A percentile compares a stretch with the other conserved stretches of the same genome.
Conservation (phyloP, 2,329 filamentous ascomycete species). For the Phyllosticta citriasiana region DNA sequence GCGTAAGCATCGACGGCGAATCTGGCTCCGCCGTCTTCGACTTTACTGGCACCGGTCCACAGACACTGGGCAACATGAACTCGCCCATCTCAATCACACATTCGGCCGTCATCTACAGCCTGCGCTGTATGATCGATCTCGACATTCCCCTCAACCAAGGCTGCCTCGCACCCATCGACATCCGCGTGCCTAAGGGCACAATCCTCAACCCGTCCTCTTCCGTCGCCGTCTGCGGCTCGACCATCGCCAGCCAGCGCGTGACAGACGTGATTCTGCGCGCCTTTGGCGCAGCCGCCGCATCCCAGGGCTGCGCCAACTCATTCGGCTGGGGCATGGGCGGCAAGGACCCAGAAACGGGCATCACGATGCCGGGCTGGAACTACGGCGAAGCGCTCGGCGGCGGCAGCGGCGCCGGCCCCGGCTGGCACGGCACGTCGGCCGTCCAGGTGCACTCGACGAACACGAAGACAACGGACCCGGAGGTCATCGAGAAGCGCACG, state of each 20-base stretch:
- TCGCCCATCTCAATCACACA: conserved; percentile 27
- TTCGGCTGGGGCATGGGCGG: conserved; percentile 23
- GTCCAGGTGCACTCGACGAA: conserved; percentile 30
- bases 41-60: conserved; percentile 28
- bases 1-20: conserved; percentile 21
- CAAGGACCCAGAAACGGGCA: conserved; percentile 14
- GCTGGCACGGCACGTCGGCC: conserved; percentile 23
- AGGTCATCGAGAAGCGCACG: conserved; percentile 27
- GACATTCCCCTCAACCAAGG: conserved; percentile 34
- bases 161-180: conserved; percentile 27
- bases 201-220: conserved; percentile 25
- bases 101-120: conserved; percentile 30
- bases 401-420: conserved; percentile 23
- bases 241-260: conserved; percentile 15
- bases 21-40: conserved; percentile 29
- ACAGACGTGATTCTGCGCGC: conserved; percentile 17
- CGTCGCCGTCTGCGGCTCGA: conserved; percentile 21
- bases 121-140: conserved; percentile 25
- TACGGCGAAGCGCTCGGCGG: conserved; percentile 29
- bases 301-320: conserved; percentile 16
- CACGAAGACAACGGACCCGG: conserved; percentile 27
- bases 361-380: conserved; percentile 20
- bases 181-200: conserved; percentile 22
- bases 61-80: conserved; percentile 29
- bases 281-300: conserved; percentile 12